phyloP scores from a whole-genome alignment of 2,329 filamentous ascomycete species.

The Fusarium pseudograminearum region DNA sequence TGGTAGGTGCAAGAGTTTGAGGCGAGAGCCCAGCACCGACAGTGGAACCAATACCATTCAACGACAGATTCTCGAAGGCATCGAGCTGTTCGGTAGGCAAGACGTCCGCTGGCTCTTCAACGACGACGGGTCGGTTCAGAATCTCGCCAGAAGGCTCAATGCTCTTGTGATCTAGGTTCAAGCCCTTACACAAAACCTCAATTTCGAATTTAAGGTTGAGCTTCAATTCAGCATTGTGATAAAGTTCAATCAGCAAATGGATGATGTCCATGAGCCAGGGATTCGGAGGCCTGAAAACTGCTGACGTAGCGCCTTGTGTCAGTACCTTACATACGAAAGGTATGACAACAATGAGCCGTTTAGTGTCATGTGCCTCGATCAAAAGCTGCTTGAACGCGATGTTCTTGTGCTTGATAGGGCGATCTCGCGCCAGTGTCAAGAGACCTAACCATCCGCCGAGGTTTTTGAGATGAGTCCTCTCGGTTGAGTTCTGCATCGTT shows the following conservation, averaged over 20 bases:
- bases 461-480: conserved; percentile 91
- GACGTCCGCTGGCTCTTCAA: conserved; percentile 72
- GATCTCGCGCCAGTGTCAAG: conserved; percentile 90
- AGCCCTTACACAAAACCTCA: conserved; percentile 93
- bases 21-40: conserved; percentile 81
- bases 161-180: conserved; percentile 90
- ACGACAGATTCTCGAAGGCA: conserved; percentile 82
- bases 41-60: conserved; percentile 78
- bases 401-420: conserved; percentile 95
- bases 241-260: conserved; percentile 89
- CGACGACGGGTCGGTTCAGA: conserved; percentile 75
- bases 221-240: conserved; percentile 92
- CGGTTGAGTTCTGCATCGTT: conserved; percentile 84
- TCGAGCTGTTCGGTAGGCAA: conserved; percentile 77
- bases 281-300: conserved; percentile 93
- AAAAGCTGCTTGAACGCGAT: conserved; percentile 97
- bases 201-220: conserved; percentile 99
- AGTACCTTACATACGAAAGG: conserved; percentile 98
- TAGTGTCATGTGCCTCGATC: conserved; percentile 92
- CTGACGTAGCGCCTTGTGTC: conserved; percentile 84
- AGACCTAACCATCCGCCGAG: conserved; percentile 94
- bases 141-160: conserved; percentile 91
- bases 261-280: conserved; percentile 99
- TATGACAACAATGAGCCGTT: conserved; percentile 90
- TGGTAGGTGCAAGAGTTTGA: conserved; percentile 79